These are phyloP conservation scores for Mycena floridula DNA, from an alignment of 768 basidiomycete genomes.

Conservation along the genomic window DNA sequence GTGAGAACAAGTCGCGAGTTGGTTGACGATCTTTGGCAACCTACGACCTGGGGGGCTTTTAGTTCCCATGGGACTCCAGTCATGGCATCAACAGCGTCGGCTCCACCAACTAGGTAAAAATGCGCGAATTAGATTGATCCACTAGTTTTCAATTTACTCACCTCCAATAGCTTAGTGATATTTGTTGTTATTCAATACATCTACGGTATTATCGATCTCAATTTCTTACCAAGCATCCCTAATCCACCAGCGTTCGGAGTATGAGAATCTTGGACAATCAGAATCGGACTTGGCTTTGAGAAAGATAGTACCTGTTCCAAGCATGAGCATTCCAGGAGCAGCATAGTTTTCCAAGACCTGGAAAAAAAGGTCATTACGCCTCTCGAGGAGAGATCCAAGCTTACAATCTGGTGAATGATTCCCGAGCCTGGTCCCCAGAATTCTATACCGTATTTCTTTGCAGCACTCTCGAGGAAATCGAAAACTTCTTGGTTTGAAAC, in stretches of 20 bases:
- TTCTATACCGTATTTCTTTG: constrained; percentile 89
- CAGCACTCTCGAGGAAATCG: constrained; percentile 91
- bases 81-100: constrained; percentile 97
- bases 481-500: constrained; percentile 93
- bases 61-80: constrained; percentile 98
- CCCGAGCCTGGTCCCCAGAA: constrained; percentile 98
- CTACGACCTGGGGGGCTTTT: constrained; percentile 82
- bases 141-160: no score
- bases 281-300: constrained; percentile 1
- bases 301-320: constrained; percentile 60
- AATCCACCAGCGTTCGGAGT: constrained; percentile 98
- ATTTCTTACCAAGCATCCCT: constrained; percentile 86
- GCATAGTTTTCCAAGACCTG: constrained; percentile 98
- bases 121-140: no score
- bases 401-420: constrained; percentile 96
- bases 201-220: no score
- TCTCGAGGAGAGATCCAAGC: no score
- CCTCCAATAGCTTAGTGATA: no score
- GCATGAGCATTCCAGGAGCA: constrained; percentile 88
- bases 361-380: no score
- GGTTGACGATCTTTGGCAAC: constrained; percentile 41
- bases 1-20: no score
- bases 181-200: no score
- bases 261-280: constrained; percentile 66
- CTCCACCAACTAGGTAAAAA: no score